Percentiles rank a stretch among this genome's conserved stretches.
phyloP scores from a whole-genome alignment of 1,139 yeast species.

The Debaryomycetaceae sp. region DNA sequence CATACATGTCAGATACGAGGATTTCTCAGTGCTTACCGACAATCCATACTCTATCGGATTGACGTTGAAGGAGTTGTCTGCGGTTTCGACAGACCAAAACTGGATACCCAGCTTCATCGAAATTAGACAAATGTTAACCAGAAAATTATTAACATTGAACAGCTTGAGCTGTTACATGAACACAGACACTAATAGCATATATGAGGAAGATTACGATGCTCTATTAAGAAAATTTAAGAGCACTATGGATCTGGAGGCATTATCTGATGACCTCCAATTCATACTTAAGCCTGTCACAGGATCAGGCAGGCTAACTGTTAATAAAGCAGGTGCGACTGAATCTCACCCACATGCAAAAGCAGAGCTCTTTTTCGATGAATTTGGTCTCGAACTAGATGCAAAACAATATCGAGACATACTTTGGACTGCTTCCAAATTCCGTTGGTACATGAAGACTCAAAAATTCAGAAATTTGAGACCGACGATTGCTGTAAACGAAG shows the following conservation, averaged over 20 bases:
- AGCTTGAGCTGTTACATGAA: slow-evolving; percentile 84
- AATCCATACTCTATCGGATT: slow-evolving; percentile 80
- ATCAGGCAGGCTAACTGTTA: slow-evolving; percentile 73
- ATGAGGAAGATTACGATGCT: slow-evolving; percentile 40
- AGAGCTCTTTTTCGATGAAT: slow-evolving; percentile 79
- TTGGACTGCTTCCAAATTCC: slow-evolving; percentile 78
- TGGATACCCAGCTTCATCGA: slow-evolving; percentile 89
- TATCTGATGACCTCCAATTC: slow-evolving; percentile 48
- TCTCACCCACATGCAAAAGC: slow-evolving; percentile 69
- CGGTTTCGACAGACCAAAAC: slow-evolving; percentile 78
- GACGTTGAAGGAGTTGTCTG: slow-evolving; percentile 82
- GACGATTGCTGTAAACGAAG: slow-evolving; percentile 50
- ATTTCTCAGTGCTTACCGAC: slow-evolving; percentile 61
- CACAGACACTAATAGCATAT: slow-evolving; percentile 57
- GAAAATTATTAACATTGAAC: slow-evolving; percentile 73
- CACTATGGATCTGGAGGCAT: slow-evolving; percentile 19
- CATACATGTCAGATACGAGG: slow-evolving; percentile 91
- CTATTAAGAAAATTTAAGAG: slow-evolving; percentile 41
- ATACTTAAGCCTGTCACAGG: slow-evolving; percentile 88
- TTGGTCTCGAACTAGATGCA: slow-evolving; percentile 80
- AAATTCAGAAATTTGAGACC: slow-evolving; percentile 77
- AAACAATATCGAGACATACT: slow-evolving; percentile 80
- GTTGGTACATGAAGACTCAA: slow-evolving; percentile 72
- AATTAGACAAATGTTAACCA: slow-evolving; percentile 62
- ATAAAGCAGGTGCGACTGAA: slow-evolving; percentile 73